Percentiles rank a stretch among this genome's conserved stretches.
Conservation (phyloP, 345 rosid species). For the Boechera divaricarpa region DNA sequence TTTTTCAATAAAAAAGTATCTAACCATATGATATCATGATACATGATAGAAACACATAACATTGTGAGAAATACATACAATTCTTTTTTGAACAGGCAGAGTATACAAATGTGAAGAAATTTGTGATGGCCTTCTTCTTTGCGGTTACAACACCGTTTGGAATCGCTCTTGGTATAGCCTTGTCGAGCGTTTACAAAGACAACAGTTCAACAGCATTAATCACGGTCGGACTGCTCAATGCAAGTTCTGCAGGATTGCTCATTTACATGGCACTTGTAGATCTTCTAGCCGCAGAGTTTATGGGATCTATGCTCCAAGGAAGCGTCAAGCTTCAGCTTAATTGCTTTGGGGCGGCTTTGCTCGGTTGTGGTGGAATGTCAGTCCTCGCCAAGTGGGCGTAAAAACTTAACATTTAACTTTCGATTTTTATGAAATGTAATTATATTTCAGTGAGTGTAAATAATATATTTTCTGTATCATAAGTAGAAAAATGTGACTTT, state of each 20-base stretch:
- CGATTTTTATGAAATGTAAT: slow-evolving; percentile 9
- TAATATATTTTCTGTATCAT: not conserved
- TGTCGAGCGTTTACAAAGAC: slow-evolving; percentile 60
- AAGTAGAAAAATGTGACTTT: not conserved
- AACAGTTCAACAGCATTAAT: slow-evolving; percentile 65
- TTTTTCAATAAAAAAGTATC: not conserved
- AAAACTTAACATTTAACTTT: not conserved
- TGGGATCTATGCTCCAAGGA: slow-evolving; percentile 70
- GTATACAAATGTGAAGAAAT: slow-evolving; percentile 51
- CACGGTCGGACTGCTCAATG: slow-evolving; percentile 69
- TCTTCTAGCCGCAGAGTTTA: slow-evolving; percentile 64
- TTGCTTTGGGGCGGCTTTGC: slow-evolving; percentile 55
- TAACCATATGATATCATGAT: not conserved
- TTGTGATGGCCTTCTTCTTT: slow-evolving; percentile 67
- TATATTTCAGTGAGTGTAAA: not conserved
- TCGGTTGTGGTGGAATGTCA: slow-evolving; percentile 76
- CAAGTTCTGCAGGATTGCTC: slow-evolving; percentile 69
- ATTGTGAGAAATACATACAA: not conserved
- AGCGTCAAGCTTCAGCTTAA: slow-evolving; percentile 64
- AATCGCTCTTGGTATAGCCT: slow-evolving; percentile 59
- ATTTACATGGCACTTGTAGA: slow-evolving; percentile 83
- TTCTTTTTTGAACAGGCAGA: slow-evolving; percentile 50
- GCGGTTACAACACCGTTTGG: slow-evolving; percentile 70
- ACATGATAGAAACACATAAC: not conserved
- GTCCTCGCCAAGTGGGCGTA: slow-evolving; percentile 78